Percentiles rank a stretch among this genome's conserved stretches.
phyloP scores from a whole-genome alignment of 164 flowering plant genomes.

The Chimonanthus salicifolius region DNA sequence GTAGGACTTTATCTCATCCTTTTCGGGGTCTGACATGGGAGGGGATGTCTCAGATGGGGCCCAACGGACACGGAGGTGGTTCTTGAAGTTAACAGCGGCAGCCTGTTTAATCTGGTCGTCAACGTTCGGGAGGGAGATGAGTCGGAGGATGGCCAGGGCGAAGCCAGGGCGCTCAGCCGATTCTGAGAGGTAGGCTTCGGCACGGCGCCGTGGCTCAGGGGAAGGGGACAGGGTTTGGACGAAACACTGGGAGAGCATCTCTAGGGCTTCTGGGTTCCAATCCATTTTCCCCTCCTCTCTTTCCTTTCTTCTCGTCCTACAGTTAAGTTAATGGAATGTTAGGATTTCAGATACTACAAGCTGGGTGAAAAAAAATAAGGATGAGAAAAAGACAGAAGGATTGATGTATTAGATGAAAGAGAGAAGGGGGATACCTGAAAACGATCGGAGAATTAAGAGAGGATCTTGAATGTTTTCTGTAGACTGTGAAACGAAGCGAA shows the following conservation, averaged over 20 bases:
- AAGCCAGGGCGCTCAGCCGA: constrained; percentile 63
- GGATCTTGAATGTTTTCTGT: no score
- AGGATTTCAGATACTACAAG: no score
- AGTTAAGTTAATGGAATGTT: no score
- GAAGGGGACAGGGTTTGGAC: constrained; percentile 69
- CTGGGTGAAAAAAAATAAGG: no score
- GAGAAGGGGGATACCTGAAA: no score
- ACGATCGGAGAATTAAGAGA: no score
- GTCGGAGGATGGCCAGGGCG: constrained; percentile 74
- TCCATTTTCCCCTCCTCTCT: constrained; percentile 16
- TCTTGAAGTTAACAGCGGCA: constrained; percentile 89
- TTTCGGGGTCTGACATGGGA: constrained; percentile 57
- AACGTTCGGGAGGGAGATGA: constrained; percentile 55
- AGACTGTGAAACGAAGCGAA: no score
- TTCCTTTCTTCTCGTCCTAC: no score
- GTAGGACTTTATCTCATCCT: constrained; percentile 67
- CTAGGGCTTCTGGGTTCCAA: constrained; percentile 55
- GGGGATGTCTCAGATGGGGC: constrained; percentile 9
- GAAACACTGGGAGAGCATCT: constrained; percentile 73
- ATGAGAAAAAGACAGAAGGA: no score
- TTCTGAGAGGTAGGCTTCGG: constrained; percentile 64
- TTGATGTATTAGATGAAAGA: no score
- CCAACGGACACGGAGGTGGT: constrained; percentile 76
- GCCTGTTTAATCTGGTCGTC: constrained; percentile 77
- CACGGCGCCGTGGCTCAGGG: constrained; percentile 71